Evolutionary conservation across 1,284 basidiomycete species (phyloP).

Genomic region (Puccinia coronata): DNA sequence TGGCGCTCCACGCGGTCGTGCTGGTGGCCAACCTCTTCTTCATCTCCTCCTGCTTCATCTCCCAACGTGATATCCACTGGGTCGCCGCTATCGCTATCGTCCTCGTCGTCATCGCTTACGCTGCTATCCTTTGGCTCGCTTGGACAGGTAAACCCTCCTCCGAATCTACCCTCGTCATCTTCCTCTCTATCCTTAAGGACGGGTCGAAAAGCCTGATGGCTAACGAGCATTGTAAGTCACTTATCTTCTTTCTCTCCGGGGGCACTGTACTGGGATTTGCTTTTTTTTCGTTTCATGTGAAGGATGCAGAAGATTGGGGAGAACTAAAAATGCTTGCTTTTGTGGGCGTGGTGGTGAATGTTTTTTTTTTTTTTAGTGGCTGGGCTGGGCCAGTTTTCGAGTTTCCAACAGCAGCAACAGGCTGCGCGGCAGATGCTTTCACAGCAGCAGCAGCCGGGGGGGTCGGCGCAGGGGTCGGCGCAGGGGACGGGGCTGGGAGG

Average conservation of each 20-base stretch:
- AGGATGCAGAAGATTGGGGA: no score
- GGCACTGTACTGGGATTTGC: background rate
- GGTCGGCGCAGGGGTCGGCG: background rate
- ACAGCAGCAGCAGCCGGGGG: background rate
- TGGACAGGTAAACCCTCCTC: slow-evolving; percentile 25
- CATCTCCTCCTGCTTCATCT: slow-evolving; percentile 11
- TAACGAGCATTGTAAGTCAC: background rate
- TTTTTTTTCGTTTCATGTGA: no score
- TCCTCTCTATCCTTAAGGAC: slow-evolving; percentile 38
- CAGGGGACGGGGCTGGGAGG: background rate
- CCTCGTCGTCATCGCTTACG: background rate
- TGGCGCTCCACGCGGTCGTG: slow-evolving; percentile 18
- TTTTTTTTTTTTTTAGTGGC: background rate
- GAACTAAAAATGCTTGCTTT: no score
- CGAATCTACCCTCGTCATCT: slow-evolving; percentile 38
- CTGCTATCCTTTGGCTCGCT: slow-evolving; percentile 19
- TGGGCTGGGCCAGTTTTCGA: slow-evolving; percentile 12
- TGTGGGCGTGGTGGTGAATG: no score
- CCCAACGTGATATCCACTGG: background rate
- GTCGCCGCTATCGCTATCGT: background rate
- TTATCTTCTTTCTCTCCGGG: background rate
- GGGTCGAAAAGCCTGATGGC: slow-evolving; percentile 21
- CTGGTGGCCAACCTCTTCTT: slow-evolving; percentile 22
- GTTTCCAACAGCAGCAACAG: slow-evolving; percentile 16
- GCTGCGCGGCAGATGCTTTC: background rate